Percentiles rank a stretch among this genome's conserved stretches.
Evolutionary conservation across 257 asterid genomes (phyloP).

Genomic region (Solanum appendiculatum): DNA sequence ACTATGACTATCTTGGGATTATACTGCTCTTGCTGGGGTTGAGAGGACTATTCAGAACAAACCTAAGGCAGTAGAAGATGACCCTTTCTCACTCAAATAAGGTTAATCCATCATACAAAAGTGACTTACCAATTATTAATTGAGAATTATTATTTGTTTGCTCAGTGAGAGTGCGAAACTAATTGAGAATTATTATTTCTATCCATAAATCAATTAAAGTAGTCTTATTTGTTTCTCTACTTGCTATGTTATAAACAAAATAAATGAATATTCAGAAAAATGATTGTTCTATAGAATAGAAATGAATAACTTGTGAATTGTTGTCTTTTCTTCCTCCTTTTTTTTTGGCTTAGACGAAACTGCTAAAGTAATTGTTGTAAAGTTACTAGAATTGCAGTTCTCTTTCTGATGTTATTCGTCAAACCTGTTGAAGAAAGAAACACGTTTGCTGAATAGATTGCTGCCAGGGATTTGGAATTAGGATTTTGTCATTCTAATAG

Average conservation of each 20-base stretch:
- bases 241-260: neutral
- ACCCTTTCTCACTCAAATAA: neutral
- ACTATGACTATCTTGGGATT: slow-evolving; percentile 39
- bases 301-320: neutral
- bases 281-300: neutral
- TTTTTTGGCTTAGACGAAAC: neutral
- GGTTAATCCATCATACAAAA: neutral
- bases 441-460: neutral
- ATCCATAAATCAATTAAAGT: neutral
- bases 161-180: neutral
- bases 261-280: neutral
- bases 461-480: neutral
- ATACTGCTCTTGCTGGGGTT: slow-evolving; percentile 46
- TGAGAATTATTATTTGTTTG: neutral
- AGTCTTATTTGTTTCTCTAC: neutral
- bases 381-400: neutral
- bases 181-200: neutral
- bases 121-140: neutral
- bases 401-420: neutral
- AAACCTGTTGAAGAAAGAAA: neutral
- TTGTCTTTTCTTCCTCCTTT: neutral
- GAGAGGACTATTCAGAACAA: slow-evolving; percentile 10
- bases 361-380: neutral
- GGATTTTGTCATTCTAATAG: neutral
- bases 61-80: neutral